Evolutionary conservation across 2,329 filamentous ascomycete species (phyloP), one percentile per base, ranked within the genome.

Genomic region (Fusarium pseudocircinatum): DNA sequence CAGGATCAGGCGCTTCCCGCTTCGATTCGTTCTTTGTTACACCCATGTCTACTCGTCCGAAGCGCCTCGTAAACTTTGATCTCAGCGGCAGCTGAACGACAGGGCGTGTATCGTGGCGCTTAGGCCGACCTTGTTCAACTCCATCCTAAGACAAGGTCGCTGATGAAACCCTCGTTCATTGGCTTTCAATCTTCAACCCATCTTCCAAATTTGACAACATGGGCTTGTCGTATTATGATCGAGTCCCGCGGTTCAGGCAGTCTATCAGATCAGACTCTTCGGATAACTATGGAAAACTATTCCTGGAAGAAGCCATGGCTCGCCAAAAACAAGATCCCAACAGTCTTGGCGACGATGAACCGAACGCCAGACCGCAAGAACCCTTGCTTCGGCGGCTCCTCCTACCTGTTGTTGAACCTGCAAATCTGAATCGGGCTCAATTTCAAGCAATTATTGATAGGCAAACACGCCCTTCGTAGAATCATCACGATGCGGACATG

Each of bases 31-130:
- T 59, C 30, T 42, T 40, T 30, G 49, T 46, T 15, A 22, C 40
- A 36, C 44, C 24, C 34, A 14, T 47, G 39, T 43, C n/a, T 43
- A 22, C 26, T 70, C 22, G 7, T 39, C n/a, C 30, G 37, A 47
- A 52, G 43, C 62, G 59, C 60, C 24, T 49, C 56, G 20, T 34
- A 54, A 62, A 56, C 46, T 34, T 63, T 58, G 28, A n/a, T 56
- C 59, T 60, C 60, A 58, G 62, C 53, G 53, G 59, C 49, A 44
- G 54, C 54, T 70, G 26, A 68, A 61, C 46, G 57, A 60, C 63
- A 58, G 58, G 63, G 54, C 58, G 34, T 49, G 53, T 60, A 63
- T 53, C 47, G 39, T 72, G 70, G 73, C 73, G 73, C 73, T 75
- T 75, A 75, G 74, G 64, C 57, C 40, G 42, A 61, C 53, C 46